Evolutionary conservation across 768 basidiomycete species (phyloP), one percentile per base, ranked within the genome.

Genomic region (Rhodotorula graminis): DNA sequence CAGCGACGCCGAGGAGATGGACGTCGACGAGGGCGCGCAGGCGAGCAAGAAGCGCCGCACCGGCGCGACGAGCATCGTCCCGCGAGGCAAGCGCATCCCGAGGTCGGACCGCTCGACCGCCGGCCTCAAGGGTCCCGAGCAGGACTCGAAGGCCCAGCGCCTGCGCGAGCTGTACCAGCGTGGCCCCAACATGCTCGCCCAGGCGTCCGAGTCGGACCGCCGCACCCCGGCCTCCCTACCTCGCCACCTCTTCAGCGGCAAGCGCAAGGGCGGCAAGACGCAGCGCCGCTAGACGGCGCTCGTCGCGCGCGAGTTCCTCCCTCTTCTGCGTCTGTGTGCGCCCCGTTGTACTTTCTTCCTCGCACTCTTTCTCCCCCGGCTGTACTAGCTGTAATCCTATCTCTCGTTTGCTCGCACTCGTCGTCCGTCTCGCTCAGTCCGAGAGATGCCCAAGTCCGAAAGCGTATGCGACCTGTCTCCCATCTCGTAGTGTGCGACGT

Each of bases 1-100:
- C 46, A 64, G 79, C 27, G 81, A 78, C 67, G 81, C 77, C 29
- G 76, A 65, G 12, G 82, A 80, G 18, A 86, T 84, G 25, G 85
- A 80, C 2, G 75, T 79, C 75, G 78, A 79, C 15, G 78, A 80
- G 67, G 81, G 81, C 37, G 80, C 62, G 16, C 77, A 72, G 23
- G 64, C 67, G 50, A 56, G 44, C 50, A 77, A 78, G 75, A 77
- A 70, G 67, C 61, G 73, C 19, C 69, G 68, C 44, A 74, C 67
- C 29, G 52, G 61, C 50, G 31, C 55, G 56, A 37, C 37, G 5
- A 15, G 23, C 23, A 72, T 77, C 50, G 76, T 74, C 5, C 42
- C 68, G 37, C 67, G 67, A 55, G 77, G 77, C 61, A 79, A 79
- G 77, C 66, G 77, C 21, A 50, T 44, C 27, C 77, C 78, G 25